phyloP scores from a whole-genome alignment of 164 flowering plant species.

The Dillenia turbinata region DNA sequence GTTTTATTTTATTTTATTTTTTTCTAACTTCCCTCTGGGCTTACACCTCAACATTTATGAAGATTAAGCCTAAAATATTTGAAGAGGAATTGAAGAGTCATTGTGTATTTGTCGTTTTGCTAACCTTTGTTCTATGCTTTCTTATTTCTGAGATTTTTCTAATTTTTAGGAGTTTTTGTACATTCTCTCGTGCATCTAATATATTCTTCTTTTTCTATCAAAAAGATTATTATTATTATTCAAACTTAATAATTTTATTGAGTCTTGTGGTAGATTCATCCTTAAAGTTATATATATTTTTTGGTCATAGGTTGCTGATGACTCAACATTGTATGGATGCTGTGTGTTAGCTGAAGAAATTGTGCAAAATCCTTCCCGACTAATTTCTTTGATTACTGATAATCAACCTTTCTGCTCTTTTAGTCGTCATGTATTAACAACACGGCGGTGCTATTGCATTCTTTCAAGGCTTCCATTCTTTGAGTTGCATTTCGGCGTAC shows the following conservation, averaged over 20 bases:
- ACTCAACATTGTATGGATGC: constrained; percentile 95
- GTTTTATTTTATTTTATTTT: too few relatives aligned
- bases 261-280: not conserved
- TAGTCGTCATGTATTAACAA: constrained; percentile 70
- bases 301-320: constrained; percentile 77
- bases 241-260: not conserved
- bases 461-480: constrained; percentile 94
- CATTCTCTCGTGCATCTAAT: too few relatives aligned
- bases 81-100: too few relatives aligned
- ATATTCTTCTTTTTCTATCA: too few relatives aligned
- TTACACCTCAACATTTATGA: too few relatives aligned
- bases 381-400: constrained; percentile 72
- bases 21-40: too few relatives aligned
- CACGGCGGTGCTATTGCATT: constrained; percentile 97
- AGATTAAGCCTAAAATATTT: too few relatives aligned
- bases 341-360: constrained; percentile 91
- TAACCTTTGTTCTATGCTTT: too few relatives aligned
- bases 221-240: too few relatives aligned
- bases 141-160: too few relatives aligned
- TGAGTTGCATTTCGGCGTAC: constrained; percentile 87
- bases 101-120: too few relatives aligned
- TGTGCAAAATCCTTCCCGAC: constrained; percentile 77
- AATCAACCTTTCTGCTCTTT: constrained; percentile 38
- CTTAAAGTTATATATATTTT: constrained; percentile 1
- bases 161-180: too few relatives aligned